These are phyloP conservation scores for Didymosphaeria variabile DNA, from an alignment of 2,329 filamentous ascomycete species.

Conservation along the genomic window DNA sequence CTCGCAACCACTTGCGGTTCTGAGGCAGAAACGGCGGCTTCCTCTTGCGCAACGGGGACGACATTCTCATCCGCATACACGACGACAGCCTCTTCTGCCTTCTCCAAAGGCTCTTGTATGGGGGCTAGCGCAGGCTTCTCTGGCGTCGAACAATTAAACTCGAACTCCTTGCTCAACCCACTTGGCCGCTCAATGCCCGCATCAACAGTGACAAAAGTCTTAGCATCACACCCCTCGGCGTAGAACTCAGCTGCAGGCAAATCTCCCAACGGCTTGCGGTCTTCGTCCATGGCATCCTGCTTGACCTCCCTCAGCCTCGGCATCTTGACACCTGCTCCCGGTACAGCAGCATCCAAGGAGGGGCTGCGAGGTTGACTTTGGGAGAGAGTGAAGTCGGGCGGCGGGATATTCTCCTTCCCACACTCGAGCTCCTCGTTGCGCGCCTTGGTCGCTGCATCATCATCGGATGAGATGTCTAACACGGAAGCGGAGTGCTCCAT, in stretches of 20 bases:
- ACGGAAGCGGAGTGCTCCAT: slow-evolving; percentile 90
- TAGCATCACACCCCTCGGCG: slow-evolving; percentile 47
- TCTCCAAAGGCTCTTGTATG: background rate
- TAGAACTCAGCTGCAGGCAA: slow-evolving; percentile 51
- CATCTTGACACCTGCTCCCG: slow-evolving; percentile 37
- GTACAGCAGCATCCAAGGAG: slow-evolving; percentile 16
- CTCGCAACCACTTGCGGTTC: background rate
- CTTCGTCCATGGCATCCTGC: slow-evolving; percentile 53
- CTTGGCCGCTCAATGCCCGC: slow-evolving; percentile 46
- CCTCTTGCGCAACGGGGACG: background rate
- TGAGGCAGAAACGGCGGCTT: background rate
- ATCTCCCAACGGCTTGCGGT: slow-evolving; percentile 49
- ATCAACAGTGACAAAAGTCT: slow-evolving; percentile 48
- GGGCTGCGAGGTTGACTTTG: slow-evolving; percentile 27
- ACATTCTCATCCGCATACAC: slow-evolving; percentile 5
- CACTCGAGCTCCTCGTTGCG: slow-evolving; percentile 65
- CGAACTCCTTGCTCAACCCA: slow-evolving; percentile 46
- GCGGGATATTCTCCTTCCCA: slow-evolving; percentile 95
- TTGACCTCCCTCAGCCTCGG: slow-evolving; percentile 37
- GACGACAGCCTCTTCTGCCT: background rate
- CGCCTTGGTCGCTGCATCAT: slow-evolving; percentile 70
- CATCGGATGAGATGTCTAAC: slow-evolving; percentile 89
- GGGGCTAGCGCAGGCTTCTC: slow-evolving; percentile 15
- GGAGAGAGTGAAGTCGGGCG: slow-evolving; percentile 55
- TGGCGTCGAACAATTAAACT: slow-evolving; percentile 27